A percentile compares a stretch with the other conserved stretches of the same genome.
Conservation (phyloP, 345 rosid genomes). For the Turritis glabra region DNA sequence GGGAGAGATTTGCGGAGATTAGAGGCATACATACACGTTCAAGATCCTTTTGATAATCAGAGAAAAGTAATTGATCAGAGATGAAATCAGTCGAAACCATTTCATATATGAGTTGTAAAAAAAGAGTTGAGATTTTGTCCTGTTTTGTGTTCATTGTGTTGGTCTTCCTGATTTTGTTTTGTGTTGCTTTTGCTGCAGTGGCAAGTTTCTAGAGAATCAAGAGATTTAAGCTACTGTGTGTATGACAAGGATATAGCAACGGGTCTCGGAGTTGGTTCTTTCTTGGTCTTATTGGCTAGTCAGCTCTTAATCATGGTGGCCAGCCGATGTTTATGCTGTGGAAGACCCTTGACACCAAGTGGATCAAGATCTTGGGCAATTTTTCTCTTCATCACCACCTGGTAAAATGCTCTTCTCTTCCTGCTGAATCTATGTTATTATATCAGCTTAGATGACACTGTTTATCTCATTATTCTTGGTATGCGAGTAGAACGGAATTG, state of each 20-base stretch:
- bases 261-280: slow-evolving; percentile 70
- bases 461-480: not conserved
- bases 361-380: slow-evolving; percentile 77
- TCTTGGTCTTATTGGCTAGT: slow-evolving; percentile 60
- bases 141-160: slow-evolving; percentile 2
- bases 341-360: slow-evolving; percentile 74
- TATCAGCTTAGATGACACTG: not conserved
- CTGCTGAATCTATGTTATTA: not conserved
- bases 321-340: slow-evolving; percentile 81
- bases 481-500: not conserved
- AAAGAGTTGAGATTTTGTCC: not conserved
- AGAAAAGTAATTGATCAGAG: too few species aligned
- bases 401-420: slow-evolving; percentile 45
- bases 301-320: slow-evolving; percentile 68
- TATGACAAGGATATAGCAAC: slow-evolving; percentile 87
- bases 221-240: slow-evolving; percentile 49
- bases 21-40: too few species aligned
- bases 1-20: not conserved
- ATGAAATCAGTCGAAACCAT: not conserved
- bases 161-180: not conserved
- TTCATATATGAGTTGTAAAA: not conserved
- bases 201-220: slow-evolving; percentile 14
- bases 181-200: slow-evolving; percentile 54
- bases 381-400: slow-evolving; percentile 70
- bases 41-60: too few species aligned